These are phyloP conservation scores for Cadophora sp. DNA, from an alignment of 2,329 filamentous ascomycete genomes.

Conservation along the genomic window DNA sequence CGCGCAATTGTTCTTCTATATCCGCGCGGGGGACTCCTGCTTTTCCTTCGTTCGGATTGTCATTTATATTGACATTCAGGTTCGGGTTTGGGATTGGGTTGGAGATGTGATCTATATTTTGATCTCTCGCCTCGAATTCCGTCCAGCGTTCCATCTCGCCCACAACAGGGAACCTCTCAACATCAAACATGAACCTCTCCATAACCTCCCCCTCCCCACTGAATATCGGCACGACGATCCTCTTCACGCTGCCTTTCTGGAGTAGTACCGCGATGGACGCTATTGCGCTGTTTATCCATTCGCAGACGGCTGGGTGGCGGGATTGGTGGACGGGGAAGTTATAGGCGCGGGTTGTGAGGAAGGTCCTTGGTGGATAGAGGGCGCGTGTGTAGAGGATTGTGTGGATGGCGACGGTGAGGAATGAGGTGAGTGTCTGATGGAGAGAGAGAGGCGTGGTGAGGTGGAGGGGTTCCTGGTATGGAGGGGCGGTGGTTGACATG, in stretches of 20 bases:
- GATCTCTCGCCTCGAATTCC: constrained; percentile 41
- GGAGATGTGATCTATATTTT: neutral
- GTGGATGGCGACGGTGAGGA: constrained; percentile 73
- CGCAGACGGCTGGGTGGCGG: constrained; percentile 72
- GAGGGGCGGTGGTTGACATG: constrained; percentile 18
- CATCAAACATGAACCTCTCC: constrained; percentile 52
- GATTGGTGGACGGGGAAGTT: constrained; percentile 75
- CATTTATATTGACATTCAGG: neutral
- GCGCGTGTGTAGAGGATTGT: constrained; percentile 72
- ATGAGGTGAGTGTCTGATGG: constrained; percentile 65
- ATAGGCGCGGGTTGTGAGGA: constrained; percentile 70
- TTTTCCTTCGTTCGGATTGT: neutral
- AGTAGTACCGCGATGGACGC: constrained; percentile 66
- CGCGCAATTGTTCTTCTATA: constrained; percentile 76
- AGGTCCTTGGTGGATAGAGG: constrained; percentile 71
- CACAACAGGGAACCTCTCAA: constrained; percentile 48
- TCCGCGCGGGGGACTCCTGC: constrained; percentile 59
- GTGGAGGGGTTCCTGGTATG: constrained; percentile 30
- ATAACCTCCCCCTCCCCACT: constrained; percentile 46
- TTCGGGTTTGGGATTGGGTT: neutral
- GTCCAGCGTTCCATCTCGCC: constrained; percentile 46
- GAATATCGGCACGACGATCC: constrained; percentile 48
- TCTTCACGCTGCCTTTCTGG: constrained; percentile 53
- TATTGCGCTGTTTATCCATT: constrained; percentile 72
- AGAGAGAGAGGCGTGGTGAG: constrained; percentile 55